Evolutionary conservation across 2,329 filamentous ascomycete species (phyloP).

Genomic region (Ophiostoma himal-ulmi): DNA sequence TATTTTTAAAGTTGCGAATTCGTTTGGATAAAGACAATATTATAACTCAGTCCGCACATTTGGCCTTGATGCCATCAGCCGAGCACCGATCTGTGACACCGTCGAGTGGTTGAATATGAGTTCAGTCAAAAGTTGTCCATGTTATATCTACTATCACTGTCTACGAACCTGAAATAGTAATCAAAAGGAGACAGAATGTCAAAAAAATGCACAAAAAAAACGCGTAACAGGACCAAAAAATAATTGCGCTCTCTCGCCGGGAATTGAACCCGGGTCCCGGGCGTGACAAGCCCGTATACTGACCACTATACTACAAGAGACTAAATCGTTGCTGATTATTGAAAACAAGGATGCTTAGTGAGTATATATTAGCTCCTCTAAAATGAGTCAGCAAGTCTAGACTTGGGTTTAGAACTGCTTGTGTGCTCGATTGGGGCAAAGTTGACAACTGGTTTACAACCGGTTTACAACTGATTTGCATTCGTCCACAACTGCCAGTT

Average conservation of each 20-base stretch:
- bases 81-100: too few species aligned
- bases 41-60: too few species aligned
- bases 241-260: conserved; percentile 22
- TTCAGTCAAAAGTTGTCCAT: too few species aligned
- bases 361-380: background rate
- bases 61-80: too few species aligned
- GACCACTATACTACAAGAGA: conserved; percentile 27
- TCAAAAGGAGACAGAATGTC: background rate
- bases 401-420: too few species aligned
- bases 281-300: conserved; percentile 27
- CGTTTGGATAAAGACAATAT: too few species aligned
- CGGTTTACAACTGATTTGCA: too few species aligned
- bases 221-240: background rate
- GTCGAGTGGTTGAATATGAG: too few species aligned
- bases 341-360: background rate
- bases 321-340: conserved; percentile 8
- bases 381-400: background rate
- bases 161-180: background rate
- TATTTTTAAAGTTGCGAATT: too few species aligned
- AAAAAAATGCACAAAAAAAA: background rate
- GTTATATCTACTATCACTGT: too few species aligned
- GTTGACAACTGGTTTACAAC: background rate
- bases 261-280: conserved; percentile 27
- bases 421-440: too few species aligned
- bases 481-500: too few species aligned